Evolutionary conservation across 768 basidiomycete species (phyloP).

Genomic region (Lactarius indigo): DNA sequence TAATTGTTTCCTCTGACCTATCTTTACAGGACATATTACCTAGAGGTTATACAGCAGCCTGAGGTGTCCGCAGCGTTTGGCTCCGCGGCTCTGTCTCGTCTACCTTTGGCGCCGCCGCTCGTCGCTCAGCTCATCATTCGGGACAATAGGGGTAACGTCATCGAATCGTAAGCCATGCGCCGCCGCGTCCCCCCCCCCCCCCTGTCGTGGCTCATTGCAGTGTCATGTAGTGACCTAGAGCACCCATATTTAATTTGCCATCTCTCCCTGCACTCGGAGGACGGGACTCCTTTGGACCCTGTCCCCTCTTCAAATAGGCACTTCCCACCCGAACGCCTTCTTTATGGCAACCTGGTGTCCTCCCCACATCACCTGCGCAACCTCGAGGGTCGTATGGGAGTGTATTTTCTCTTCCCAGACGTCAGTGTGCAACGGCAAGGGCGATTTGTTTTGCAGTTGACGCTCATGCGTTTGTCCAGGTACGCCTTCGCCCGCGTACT

Average conservation of each 20-base stretch:
- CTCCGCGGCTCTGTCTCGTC: conserved; percentile 63
- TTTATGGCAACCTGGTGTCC: conserved; percentile 85
- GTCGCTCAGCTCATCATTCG: conserved; percentile 76
- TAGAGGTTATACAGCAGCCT: conserved; percentile 86
- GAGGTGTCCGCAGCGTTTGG: conserved; percentile 80
- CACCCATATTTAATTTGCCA: conserved; percentile 86
- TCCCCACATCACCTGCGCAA: conserved; percentile 78
- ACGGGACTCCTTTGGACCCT: conserved; percentile 66
- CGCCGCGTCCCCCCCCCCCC: conserved; percentile 24
- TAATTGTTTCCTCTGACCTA: conserved; percentile 8
- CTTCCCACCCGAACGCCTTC: conserved; percentile 50
- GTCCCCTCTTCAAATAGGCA: conserved; percentile 51
- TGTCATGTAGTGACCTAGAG: conserved; percentile 65
- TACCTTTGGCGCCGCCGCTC: conserved; percentile 81
- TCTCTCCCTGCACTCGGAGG: conserved; percentile 67
- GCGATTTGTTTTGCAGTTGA: conserved; percentile 69
- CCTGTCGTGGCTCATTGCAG: conserved; percentile 3
- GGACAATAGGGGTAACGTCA: conserved; percentile 64
- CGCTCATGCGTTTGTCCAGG: conserved; percentile 72
- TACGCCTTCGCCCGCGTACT: conserved; percentile 37
- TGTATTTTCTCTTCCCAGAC: conserved; percentile 89
- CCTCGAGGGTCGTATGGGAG: conserved; percentile 72
- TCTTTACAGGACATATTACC: conserved; percentile 52
- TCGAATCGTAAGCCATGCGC: conserved; percentile 66
- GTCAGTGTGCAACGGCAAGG: conserved; percentile 81